Base-by-base conservation (phyloP, 2,329 filamentous ascomycete genomes). In the Botrytis deweyae region DNA sequence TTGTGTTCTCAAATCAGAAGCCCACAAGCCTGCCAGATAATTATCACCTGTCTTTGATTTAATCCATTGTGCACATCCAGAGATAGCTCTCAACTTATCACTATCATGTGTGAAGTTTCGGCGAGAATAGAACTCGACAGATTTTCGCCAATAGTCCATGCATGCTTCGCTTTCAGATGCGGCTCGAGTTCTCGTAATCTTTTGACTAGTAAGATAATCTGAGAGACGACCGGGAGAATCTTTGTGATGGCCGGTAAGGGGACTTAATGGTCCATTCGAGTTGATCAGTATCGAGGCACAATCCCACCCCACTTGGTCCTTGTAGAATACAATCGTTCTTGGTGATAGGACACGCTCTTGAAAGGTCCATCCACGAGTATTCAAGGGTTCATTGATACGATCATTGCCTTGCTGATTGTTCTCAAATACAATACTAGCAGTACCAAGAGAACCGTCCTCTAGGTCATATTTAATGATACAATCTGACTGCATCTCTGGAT, bases 21-120 rank as follows among this genome's bases (percentile, higher is more conserved):
- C n/a, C 64, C 42, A 67, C 14, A 67, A 12, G 1, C 64, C 42
- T 16, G 64, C 64, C 25, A 67, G 7, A 36, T 52, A 67, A 0
- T 7, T 9, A 38, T 67, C 64, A 18, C 46, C 12, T 36, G 64
- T 67, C 46, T 38, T 67, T 36, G 44, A 18, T 52, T 67, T 67
- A 20, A 66, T 66, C 64, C 64, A 66, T 49, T 66, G 44, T 2
- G n/a, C 44, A 67, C 64, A 67, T 36, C 64, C 64, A 33, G 64
- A 52, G 18, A 67, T 55, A 33, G 64, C 64, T 33, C 64, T 67
- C 8, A 67, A 3, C 33, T 38, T 38, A 52, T 52, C 44, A 33
- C 29, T 14, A 4, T 52, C 6, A 25, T 67, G 4, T 33, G 64
- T n/a, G 44, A 55, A 55, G 4, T 22, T 67, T n/a, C 44, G 8